Evolutionary conservation across 768 basidiomycete species (phyloP), one percentile per base, ranked within the genome.

Genomic region (Sistotremastrum niveocremeum): DNA sequence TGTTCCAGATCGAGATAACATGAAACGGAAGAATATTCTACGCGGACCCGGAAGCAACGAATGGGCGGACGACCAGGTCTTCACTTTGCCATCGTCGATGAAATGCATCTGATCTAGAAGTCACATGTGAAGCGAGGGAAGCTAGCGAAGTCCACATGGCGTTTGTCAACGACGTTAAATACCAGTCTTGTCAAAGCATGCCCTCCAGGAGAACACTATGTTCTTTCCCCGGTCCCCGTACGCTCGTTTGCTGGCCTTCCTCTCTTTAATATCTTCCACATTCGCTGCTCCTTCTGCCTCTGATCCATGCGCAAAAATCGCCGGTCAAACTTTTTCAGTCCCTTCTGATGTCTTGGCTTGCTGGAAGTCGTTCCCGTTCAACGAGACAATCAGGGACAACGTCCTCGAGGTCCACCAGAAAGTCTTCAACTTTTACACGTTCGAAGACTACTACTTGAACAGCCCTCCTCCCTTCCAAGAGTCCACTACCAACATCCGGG

Each of bases 311-410:
- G 56, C 52, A 1, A 51, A 53, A 37, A 52, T 68, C 34, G 64
- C 62, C 6, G 65, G 64, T 1, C 55, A 67, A 50, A 45, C 54
- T 0, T 77, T 73, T 49, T 71, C 68, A 6, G 62, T 60, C 7
- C 75, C 79, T 8, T 63, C 69, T 2, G 71, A 76, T 49, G 76
- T 70, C 11, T 62, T 79, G 36, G 73, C 77, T 1, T 80, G 78
- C 54, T 59, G 72, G 54, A 74, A 70, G 57, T 68, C 72, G 8
- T 76, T 74, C 53, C 70, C 73, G 1, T 75, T 74, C 61, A 73
- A 73, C 49, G 72, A 74, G 53, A 74, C 70, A n/a, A 56, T 76
- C 9, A 65, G 70, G 34, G 67, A 73, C 52, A 76, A 76, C 57
- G 70, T 74, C 34, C 57, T 75, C 46, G 64, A 64, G 9, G 63